Percentiles rank a stretch among this genome's conserved stretches.
Conservation (phyloP, 2,329 filamentous ascomycete genomes). For the Claviceps purpurea region DNA sequence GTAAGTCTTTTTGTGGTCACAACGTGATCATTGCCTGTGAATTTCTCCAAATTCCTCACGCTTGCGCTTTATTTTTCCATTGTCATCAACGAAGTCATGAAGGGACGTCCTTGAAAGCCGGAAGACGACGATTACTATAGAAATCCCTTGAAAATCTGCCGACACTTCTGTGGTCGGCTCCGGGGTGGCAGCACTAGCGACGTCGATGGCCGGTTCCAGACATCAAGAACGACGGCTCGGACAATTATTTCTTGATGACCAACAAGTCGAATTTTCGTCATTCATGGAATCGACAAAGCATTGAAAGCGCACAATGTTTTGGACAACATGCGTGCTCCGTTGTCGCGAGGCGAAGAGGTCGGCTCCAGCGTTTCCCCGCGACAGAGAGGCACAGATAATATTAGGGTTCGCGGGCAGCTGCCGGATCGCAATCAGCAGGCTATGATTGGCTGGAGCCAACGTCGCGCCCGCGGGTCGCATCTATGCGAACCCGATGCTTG, state of each 20-base stretch:
- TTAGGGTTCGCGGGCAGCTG: neutral
- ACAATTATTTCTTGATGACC: too few species aligned
- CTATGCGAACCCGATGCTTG: neutral
- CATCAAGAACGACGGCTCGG: neutral
- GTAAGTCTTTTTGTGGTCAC: conserved; percentile 13
- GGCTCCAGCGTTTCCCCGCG: neutral
- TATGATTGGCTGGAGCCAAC: conserved; percentile 2
- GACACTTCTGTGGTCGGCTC: neutral
- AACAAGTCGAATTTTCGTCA: too few species aligned
- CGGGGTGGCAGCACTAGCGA: neutral
- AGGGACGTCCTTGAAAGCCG: neutral
- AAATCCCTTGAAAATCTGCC: too few species aligned
- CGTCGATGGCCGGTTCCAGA: neutral
- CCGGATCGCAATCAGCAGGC: neutral
- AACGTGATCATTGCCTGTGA: neutral
- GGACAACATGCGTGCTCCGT: neutral
- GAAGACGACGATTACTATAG: neutral
- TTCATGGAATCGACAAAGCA: neutral
- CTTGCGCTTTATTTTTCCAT: neutral
- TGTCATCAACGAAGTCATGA: neutral
- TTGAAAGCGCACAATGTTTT: neutral
- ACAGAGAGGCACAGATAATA: neutral
- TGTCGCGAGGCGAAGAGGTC: neutral
- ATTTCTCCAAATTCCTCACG: neutral
- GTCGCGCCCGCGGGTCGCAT: too few species aligned